Evolutionary conservation across 1,284 basidiomycete species (phyloP), one percentile per base, ranked within the genome.

Genomic region (Cutaneotrichosporon curvatum): DNA sequence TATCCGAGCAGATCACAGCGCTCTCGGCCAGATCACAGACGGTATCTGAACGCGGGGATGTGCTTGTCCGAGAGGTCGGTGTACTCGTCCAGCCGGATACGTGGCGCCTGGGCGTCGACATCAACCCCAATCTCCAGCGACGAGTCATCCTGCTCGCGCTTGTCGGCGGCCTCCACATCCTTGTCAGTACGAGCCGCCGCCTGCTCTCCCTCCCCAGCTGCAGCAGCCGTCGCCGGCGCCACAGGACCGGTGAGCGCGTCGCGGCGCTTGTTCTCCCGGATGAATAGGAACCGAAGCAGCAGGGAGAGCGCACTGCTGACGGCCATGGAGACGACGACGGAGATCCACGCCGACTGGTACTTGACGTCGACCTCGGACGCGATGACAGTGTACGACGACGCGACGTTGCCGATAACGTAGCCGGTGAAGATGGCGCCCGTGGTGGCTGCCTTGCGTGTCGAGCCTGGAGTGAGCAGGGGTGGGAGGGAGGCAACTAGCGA

Each of bases 321-420:
- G 4, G 49, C 60, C 71, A 72, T 72, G 25, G 55, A 55, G 15
- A 71, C 68, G 38, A 75, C 68, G 36, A 76, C 65, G 16, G 70
- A 59, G 48, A 75, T 74, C 71, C 74, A 77, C 2, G 74, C 74
- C 18, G 65, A 65, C 11, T 71, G 67, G 54, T 75, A 77, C 52
- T 74, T 71, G 54, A 69, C 65, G 2, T 44, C 36, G 20, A 49
- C 57, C 41, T 71, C 68, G 36, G 59, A 51, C 14, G 61, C 51
- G 40, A 62, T 61, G 11, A 71, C 65, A 34, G 64, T 58, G 53
- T 74, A 75, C 0, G 73, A 61, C 6, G 67, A 62, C 9, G 59
- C 58, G 51, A 72, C 70, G 54, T 70, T 71, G 31, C 67, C 65
- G 6, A 62, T 62, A 39, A 70, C 71, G 57, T 72, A 75, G 4